These are phyloP conservation scores for Rhizophagus clarus DNA, from an alignment of 192 early-diverging fungal species.

Conservation along the genomic window DNA sequence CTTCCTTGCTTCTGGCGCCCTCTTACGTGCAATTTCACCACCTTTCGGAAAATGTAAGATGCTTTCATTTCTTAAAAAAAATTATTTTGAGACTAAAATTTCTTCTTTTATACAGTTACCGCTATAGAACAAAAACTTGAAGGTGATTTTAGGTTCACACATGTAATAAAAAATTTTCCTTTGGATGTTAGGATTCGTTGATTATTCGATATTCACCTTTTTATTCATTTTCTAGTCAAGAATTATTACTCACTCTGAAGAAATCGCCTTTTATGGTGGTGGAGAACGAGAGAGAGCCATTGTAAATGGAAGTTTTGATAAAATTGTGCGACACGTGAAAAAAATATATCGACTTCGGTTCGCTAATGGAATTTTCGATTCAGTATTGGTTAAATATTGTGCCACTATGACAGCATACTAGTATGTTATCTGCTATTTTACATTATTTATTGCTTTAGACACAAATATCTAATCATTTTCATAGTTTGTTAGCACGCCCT, in stretches of 20 bases:
- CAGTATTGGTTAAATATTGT: conserved; percentile 66
- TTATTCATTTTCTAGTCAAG: conserved; percentile 51
- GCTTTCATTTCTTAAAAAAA: background rate
- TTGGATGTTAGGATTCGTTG: too few species aligned
- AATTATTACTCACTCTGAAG: conserved; percentile 83
- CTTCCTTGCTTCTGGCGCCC: conserved; percentile 60
- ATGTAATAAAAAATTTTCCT: conserved; percentile 42
- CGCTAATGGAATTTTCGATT: conserved; percentile 64
- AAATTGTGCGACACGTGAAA: conserved; percentile 56
- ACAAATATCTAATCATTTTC: conserved; percentile 30
- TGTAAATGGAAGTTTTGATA: conserved; percentile 64
- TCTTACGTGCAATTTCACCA: conserved; percentile 74
- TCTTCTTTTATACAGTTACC: conserved; percentile 47
- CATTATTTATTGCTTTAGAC: too few species aligned
- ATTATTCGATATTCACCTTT: background rate
- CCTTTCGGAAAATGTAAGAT: conserved; percentile 74
- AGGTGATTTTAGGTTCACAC: conserved; percentile 81
- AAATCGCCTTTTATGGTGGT: conserved; percentile 79
- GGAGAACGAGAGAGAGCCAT: conserved; percentile 67
- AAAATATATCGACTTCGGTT: conserved; percentile 64
- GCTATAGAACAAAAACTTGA: conserved; percentile 78
- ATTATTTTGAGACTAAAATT: background rate
- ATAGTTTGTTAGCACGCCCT: conserved; percentile 59
- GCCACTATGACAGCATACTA: conserved; percentile 70
- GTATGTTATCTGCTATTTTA: conserved; percentile 39